Evolutionary conservation across 2,329 filamentous ascomycete species (phyloP).

Genomic region (Colletotrichum neosansevieriae): DNA sequence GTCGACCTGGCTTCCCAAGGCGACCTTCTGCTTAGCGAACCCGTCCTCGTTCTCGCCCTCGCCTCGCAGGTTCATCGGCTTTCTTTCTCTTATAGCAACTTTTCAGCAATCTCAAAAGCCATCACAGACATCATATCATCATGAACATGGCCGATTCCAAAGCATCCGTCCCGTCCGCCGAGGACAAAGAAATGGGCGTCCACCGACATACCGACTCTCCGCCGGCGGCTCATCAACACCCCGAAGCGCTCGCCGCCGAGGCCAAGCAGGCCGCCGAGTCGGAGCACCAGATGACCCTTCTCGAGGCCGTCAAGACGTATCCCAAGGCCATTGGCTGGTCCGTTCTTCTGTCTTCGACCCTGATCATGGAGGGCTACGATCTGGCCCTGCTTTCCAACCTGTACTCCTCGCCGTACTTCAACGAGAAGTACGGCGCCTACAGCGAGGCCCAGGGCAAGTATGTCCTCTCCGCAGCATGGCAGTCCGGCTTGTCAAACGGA

Average conservation of each 20-base stretch:
- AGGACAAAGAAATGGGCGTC: constrained; percentile 43
- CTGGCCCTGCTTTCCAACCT: constrained; percentile 62
- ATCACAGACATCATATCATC: not conserved
- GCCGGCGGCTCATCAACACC: constrained; percentile 13
- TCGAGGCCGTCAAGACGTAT: constrained; percentile 55
- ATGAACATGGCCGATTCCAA: constrained; percentile 43
- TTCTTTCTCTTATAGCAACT: not conserved
- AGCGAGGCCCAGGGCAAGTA: constrained; percentile 52
- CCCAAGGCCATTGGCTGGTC: constrained; percentile 63
- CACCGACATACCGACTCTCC: constrained; percentile 43
- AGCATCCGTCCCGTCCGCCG: constrained; percentile 16
- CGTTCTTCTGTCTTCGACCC: constrained; percentile 57
- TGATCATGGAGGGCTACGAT: constrained; percentile 66
- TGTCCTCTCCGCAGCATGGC: constrained; percentile 66
- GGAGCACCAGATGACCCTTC: constrained; percentile 57
- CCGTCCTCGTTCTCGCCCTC: not conserved
- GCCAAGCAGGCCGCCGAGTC: constrained; percentile 55
- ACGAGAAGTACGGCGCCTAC: constrained; percentile 58
- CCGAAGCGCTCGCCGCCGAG: constrained; percentile 49
- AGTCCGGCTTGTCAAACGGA: constrained; percentile 67
- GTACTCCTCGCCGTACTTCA: constrained; percentile 60
- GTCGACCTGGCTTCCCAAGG: not conserved
- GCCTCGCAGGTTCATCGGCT: not conserved
- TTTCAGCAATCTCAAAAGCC: not conserved
- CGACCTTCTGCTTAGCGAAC: not conserved